Conservation (phyloP, 139 green algal species). For the Pycnococcus provasolii region DNA sequence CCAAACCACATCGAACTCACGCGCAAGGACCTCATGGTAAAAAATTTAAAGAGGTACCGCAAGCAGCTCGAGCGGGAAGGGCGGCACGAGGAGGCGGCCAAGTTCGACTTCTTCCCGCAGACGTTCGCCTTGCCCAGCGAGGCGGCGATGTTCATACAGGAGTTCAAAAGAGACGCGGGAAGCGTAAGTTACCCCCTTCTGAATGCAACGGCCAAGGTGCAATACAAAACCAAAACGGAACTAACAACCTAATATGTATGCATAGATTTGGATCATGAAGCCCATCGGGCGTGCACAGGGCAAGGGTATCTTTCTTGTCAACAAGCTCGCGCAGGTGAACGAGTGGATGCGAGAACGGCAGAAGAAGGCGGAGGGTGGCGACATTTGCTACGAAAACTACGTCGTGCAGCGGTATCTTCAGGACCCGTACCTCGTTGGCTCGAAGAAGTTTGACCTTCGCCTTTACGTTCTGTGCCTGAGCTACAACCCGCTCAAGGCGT, state of each 20-base stretch:
- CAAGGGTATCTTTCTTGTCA: conserved; percentile 37
- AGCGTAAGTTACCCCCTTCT: neutral
- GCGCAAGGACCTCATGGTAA: conserved; percentile 40
- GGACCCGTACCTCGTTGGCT: conserved; percentile 39
- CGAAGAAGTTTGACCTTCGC: conserved; percentile 76
- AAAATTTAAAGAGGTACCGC: conserved; percentile 37
- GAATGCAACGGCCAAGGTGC: neutral
- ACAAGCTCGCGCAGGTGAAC: conserved; percentile 30
- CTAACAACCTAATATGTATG: too few relatives aligned
- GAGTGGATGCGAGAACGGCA: conserved; percentile 22
- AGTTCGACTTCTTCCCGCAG: conserved; percentile 31
- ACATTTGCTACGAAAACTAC: conserved; percentile 27
- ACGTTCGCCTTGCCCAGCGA: conserved; percentile 26
- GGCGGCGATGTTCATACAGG: conserved; percentile 19
- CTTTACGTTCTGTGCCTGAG: conserved; percentile 62
- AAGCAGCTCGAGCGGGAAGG: conserved; percentile 33
- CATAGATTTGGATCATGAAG: conserved; percentile 38
- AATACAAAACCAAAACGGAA: neutral
- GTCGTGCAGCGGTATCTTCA: conserved; percentile 37
- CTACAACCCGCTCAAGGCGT: conserved; percentile 32
- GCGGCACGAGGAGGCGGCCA: conserved; percentile 2
- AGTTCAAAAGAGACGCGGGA: conserved; percentile 23
- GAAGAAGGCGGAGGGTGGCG: conserved; percentile 7
- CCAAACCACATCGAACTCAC: conserved; percentile 37
- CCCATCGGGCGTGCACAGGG: conserved; percentile 33